These are phyloP conservation scores for Zasmidium cellare DNA, from an alignment of 2,329 filamentous ascomycete genomes.

Conservation along the genomic window DNA sequence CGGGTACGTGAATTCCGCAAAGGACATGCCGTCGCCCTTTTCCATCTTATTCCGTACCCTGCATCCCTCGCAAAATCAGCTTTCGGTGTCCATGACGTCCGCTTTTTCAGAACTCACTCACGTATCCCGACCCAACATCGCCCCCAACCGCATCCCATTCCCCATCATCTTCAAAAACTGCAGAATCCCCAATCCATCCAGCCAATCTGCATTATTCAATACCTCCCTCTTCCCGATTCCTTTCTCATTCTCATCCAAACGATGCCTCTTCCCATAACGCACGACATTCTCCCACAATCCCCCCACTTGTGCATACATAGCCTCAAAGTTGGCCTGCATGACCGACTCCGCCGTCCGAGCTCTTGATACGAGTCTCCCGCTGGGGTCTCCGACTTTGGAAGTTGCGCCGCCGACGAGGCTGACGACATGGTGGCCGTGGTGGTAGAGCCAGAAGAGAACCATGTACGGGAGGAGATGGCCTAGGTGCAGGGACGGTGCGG, in stretches of 20 bases:
- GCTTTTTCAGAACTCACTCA: conserved; percentile 49
- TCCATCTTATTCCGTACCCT: conserved; percentile 79
- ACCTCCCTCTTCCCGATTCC: conserved; percentile 70
- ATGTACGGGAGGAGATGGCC: conserved; percentile 80
- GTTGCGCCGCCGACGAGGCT: conserved; percentile 67
- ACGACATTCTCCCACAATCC: conserved; percentile 76
- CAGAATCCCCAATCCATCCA: conserved; percentile 68
- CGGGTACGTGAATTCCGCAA: conserved; percentile 90
- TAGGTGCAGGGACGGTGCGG: conserved; percentile 74
- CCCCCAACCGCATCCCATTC: conserved; percentile 71
- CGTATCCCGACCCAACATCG: conserved; percentile 88
- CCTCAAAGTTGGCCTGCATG: conserved; percentile 64
- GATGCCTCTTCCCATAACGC: conserved; percentile 62
- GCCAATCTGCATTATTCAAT: conserved; percentile 83
- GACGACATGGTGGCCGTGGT: conserved; percentile 69
- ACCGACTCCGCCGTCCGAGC: conserved; percentile 53
- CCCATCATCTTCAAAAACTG: conserved; percentile 77
- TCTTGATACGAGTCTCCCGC: conserved; percentile 65
- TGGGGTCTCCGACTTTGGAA: conserved; percentile 76
- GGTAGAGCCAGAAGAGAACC: conserved; percentile 81
- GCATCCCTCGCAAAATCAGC: conserved; percentile 23
- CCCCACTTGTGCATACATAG: conserved; percentile 69
- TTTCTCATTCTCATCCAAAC: conserved; percentile 61
- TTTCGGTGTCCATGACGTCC: not conserved
- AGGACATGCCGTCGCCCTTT: conserved; percentile 89